Percentiles rank a stretch among this genome's conserved stretches.
Conservation (phyloP, 768 basidiomycete genomes). For the Solioccasus polychromus region DNA sequence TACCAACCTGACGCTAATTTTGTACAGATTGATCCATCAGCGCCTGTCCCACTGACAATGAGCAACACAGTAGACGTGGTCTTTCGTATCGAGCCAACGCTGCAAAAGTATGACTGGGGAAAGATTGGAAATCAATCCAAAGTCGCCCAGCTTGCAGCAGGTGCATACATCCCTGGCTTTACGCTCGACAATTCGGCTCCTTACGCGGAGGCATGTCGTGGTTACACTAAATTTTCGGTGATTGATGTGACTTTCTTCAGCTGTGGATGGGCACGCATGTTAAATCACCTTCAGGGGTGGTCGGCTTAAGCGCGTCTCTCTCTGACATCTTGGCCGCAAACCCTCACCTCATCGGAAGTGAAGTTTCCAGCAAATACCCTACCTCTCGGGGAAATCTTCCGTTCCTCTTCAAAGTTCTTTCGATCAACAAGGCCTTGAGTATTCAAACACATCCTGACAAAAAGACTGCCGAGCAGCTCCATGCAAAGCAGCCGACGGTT, state of each 20-base stretch:
- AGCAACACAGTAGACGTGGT: conserved; percentile 36
- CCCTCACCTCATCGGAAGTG: conserved; percentile 65
- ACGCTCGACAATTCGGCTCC: conserved; percentile 65
- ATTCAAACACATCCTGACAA: conserved; percentile 95
- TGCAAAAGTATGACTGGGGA: conserved; percentile 95
- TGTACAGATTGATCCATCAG: neutral
- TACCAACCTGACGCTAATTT: too few species aligned
- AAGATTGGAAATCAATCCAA: conserved; percentile 76
- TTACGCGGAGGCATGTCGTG: conserved; percentile 82
- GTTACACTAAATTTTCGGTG: neutral
- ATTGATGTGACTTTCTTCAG: conserved; percentile 38
- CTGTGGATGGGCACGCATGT: conserved; percentile 99
- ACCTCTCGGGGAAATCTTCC: conserved; percentile 69
- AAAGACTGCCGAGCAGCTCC: conserved; percentile 66
- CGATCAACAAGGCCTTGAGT: conserved; percentile 84
- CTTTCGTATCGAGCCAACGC: conserved; percentile 81
- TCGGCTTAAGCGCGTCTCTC: conserved; percentile 47
- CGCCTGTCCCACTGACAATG: conserved; percentile 16
- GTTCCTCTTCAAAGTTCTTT: conserved; percentile 90
- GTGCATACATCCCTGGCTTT: conserved; percentile 62
- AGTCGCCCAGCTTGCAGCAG: conserved; percentile 80
- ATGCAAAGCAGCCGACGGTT: conserved; percentile 67
- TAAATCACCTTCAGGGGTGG: conserved; percentile 57
- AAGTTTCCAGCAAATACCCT: conserved; percentile 53
- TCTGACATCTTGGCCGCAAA: conserved; percentile 61